Evolutionary conservation across 2,329 filamentous ascomycete genomes (phyloP).

Genomic region (Xylariaceae sp.): DNA sequence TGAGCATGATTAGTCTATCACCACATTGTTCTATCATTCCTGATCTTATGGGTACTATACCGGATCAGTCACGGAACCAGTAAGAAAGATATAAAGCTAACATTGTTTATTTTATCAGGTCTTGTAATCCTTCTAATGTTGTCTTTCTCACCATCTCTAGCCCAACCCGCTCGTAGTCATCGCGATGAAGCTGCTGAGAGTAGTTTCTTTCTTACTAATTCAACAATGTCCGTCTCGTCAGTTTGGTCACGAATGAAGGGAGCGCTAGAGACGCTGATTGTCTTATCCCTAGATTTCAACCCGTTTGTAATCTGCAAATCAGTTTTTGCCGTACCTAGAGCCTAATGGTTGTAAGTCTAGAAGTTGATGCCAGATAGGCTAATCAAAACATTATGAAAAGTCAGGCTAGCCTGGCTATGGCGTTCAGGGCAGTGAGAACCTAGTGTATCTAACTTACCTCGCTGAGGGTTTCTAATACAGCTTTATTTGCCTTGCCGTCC

Average conservation of each 20-base stretch:
- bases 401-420: no score
- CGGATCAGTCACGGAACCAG: neutral
- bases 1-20: slow-evolving; percentile 44
- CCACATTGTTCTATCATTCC: slow-evolving; percentile 45
- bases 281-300: slow-evolving; percentile 69
- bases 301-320: slow-evolving; percentile 67
- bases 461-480: slow-evolving; percentile 67
- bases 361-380: neutral
- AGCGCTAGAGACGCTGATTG: slow-evolving; percentile 46
- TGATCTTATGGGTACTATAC: slow-evolving; percentile 25
- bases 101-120: neutral
- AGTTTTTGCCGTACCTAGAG: slow-evolving; percentile 67
- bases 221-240: slow-evolving; percentile 31
- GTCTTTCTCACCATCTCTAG: neutral
- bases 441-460: slow-evolving; percentile 44
- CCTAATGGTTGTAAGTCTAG: slow-evolving; percentile 44
- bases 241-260: slow-evolving; percentile 25
- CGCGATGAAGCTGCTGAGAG: slow-evolving; percentile 1
- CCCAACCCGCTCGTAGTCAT: neutral
- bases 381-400: neutral
- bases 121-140: neutral
- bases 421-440: neutral
- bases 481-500: slow-evolving; percentile 73
- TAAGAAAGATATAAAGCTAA: neutral
- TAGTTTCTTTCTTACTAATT: slow-evolving; percentile 33